Conservation (phyloP, 192 early-diverging fungal genomes). For the Glomus cerebriforme region DNA sequence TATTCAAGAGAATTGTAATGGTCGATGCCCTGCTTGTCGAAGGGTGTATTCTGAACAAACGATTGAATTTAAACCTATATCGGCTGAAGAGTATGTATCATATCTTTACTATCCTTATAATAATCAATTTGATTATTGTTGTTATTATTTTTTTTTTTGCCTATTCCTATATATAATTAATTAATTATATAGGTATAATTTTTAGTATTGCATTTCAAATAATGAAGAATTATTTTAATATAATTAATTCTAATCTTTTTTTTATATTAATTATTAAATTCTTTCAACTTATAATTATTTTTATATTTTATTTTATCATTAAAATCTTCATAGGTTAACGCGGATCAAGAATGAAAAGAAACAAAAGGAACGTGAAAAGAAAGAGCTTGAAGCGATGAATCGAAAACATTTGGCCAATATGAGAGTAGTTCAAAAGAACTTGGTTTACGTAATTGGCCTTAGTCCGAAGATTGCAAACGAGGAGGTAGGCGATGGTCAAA, state of each 20-base stretch:
- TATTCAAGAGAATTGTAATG: slow-evolving; percentile 92
- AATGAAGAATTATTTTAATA: too few species aligned
- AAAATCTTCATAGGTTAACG: slow-evolving; percentile 36
- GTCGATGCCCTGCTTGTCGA: slow-evolving; percentile 94
- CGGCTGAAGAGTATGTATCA: slow-evolving; percentile 79
- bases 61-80: slow-evolving; percentile 85
- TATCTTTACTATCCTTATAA: neutral
- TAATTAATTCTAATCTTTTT: too few species aligned
- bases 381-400: slow-evolving; percentile 82
- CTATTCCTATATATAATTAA: too few species aligned
- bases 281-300: neutral
- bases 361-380: slow-evolving; percentile 88
- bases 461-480: slow-evolving; percentile 85
- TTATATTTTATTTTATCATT: neutral
- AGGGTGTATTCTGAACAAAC: slow-evolving; percentile 87
- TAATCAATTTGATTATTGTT: neutral
- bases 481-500: slow-evolving; percentile 61
- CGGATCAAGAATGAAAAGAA: slow-evolving; percentile 58
- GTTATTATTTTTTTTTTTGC: too few species aligned
- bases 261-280: too few species aligned
- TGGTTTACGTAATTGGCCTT: slow-evolving; percentile 96
- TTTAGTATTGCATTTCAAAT: too few species aligned
- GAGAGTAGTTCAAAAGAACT: slow-evolving; percentile 94
- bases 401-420: slow-evolving; percentile 83
- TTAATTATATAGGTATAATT: too few species aligned